phyloP scores from a whole-genome alignment of 2,329 filamentous ascomycete genomes.

The Truncatella angustata region DNA sequence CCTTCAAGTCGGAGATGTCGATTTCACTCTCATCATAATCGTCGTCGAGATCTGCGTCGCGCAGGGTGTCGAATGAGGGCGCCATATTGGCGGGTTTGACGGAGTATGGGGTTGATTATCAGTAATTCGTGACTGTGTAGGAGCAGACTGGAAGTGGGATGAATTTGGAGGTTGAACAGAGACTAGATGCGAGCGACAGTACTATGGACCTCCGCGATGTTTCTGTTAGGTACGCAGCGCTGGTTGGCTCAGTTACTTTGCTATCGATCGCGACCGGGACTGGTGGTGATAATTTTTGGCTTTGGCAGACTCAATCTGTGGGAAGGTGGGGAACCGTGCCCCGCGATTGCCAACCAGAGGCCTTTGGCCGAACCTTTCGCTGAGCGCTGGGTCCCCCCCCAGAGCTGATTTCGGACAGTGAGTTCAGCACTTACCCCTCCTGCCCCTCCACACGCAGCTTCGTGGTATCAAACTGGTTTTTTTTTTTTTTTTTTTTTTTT shows the following conservation, averaged over 20 bases:
- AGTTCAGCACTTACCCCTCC: too few species aligned
- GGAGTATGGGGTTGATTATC: too few species aligned
- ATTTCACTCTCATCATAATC: slow-evolving; percentile 90
- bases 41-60: slow-evolving; percentile 85
- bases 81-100: slow-evolving; percentile 66
- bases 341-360: slow-evolving; percentile 8
- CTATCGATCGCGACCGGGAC: slow-evolving; percentile 3
- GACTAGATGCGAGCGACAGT: neutral
- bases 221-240: neutral
- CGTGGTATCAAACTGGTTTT: too few species aligned
- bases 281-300: slow-evolving; percentile 7
- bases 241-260: neutral
- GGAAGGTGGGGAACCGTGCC: slow-evolving; percentile 10
- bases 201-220: neutral
- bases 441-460: too few species aligned
- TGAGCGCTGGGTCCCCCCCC: too few species aligned
- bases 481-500: too few species aligned
- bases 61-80: slow-evolving; percentile 87
- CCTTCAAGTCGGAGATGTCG: slow-evolving; percentile 89
- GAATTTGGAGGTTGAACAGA: neutral
- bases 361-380: too few species aligned
- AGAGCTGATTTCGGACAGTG: neutral
- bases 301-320: slow-evolving; percentile 6
- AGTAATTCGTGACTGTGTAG: too few species aligned
- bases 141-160: neutral